Percentiles rank a stretch among this genome's conserved stretches.
These are phyloP conservation scores for Galerina sulciceps DNA, from an alignment of 768 basidiomycete genomes.

Conservation along the genomic window DNA sequence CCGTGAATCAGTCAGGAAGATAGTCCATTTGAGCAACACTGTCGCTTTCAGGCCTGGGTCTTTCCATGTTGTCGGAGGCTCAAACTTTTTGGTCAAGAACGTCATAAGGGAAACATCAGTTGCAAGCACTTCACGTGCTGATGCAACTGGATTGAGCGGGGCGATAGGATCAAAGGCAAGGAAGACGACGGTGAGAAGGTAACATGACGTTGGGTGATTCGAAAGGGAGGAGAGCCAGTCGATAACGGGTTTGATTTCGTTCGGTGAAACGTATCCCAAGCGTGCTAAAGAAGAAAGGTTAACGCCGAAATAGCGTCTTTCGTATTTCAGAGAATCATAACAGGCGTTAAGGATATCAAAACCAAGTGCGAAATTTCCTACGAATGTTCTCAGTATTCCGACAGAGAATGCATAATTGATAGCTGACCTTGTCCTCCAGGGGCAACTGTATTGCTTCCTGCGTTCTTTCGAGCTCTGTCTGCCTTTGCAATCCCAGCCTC, in stretches of 20 bases:
- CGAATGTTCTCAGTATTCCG: neutral
- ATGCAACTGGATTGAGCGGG: conserved; percentile 48
- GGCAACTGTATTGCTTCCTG: conserved; percentile 60
- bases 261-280: conserved; percentile 60
- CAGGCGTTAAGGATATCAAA: conserved; percentile 70
- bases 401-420: neutral
- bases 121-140: conserved; percentile 49
- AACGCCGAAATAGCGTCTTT: conserved; percentile 70
- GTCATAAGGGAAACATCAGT: conserved; percentile 49
- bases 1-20: conserved; percentile 79
- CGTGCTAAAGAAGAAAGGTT: conserved; percentile 66
- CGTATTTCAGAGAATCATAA: conserved; percentile 73
- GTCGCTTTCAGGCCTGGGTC: conserved; percentile 72
- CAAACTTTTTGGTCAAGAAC: conserved; percentile 64
- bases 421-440: conserved; percentile 59
- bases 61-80: conserved; percentile 62
- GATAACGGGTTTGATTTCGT: conserved; percentile 65
- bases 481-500: conserved; percentile 57
- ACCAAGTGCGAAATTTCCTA: conserved; percentile 59
- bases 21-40: conserved; percentile 84
- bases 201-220: conserved; percentile 71
- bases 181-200: conserved; percentile 68
- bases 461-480: conserved; percentile 63
- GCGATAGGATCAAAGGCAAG: conserved; percentile 70
- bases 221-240: conserved; percentile 72